A percentile compares a stretch with the other conserved stretches of the same genome.
Evolutionary conservation across 2,329 filamentous ascomycete genomes (phyloP).

Genomic region (Colletotrichum tofieldiae): DNA sequence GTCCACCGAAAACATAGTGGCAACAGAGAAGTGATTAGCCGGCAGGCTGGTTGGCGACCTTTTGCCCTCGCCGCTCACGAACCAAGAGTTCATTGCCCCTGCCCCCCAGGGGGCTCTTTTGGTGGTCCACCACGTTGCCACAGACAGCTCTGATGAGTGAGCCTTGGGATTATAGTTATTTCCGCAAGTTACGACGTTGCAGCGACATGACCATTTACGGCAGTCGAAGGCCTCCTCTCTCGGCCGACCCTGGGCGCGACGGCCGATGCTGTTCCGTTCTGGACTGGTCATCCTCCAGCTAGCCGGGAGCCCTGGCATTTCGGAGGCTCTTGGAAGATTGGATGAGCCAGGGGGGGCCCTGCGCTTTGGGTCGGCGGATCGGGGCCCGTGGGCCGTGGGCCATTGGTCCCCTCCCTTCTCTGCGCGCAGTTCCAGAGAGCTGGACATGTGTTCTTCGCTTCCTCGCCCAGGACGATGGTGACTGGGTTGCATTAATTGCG

Average conservation of each 20-base stretch:
- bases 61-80: conserved; percentile 23
- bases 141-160: conserved; percentile 28
- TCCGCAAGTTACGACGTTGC: conserved; percentile 38
- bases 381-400: conserved; percentile 26
- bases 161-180: conserved; percentile 19
- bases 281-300: conserved; percentile 29
- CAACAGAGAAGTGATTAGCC: conserved; percentile 9
- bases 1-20: conserved; percentile 1
- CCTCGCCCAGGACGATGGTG: conserved; percentile 14
- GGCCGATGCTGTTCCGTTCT: conserved; percentile 31
- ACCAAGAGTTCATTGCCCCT: conserved; percentile 28
- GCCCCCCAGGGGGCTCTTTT: background rate
- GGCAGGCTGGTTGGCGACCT: background rate
- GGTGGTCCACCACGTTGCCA: conserved; percentile 35
- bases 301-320: conserved; percentile 32
- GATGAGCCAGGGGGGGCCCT: conserved; percentile 39
- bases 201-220: conserved; percentile 33
- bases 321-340: conserved; percentile 40
- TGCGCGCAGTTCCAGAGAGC: conserved; percentile 21
- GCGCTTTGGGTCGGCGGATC: conserved; percentile 35
- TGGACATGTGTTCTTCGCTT: conserved; percentile 35
- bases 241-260: conserved; percentile 16
- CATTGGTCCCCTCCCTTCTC: conserved; percentile 9
- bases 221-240: conserved; percentile 28
- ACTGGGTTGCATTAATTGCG: conserved; percentile 19